phyloP scores from a whole-genome alignment of 1,284 basidiomycete genomes.

The Puccinia brachypodii region DNA sequence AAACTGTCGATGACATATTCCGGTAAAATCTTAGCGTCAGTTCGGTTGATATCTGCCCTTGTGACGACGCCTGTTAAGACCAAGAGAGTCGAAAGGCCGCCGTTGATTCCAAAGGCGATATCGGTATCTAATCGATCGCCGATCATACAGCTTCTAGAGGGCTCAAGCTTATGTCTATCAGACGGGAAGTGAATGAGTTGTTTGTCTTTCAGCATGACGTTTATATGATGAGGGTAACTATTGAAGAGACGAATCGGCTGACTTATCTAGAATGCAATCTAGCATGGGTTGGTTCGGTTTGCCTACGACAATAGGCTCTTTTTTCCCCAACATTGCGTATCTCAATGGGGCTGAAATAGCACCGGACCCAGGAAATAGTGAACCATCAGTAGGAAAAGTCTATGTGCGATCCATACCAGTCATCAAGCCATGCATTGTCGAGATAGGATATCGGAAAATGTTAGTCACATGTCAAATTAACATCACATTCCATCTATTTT shows the following conservation, averaged over 20 bases:
- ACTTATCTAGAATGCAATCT: constrained; percentile 95
- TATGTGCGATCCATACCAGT: background rate
- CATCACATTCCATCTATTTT: background rate
- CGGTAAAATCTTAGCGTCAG: constrained; percentile 72
- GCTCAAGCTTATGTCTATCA: constrained; percentile 77
- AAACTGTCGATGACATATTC: constrained; percentile 76
- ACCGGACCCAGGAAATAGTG: constrained; percentile 63
- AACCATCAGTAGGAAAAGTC: constrained; percentile 43
- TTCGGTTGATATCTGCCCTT: constrained; percentile 69
- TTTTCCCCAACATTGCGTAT: constrained; percentile 67
- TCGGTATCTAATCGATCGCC: constrained; percentile 95
- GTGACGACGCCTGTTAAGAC: constrained; percentile 94
- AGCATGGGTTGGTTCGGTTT: constrained; percentile 91
- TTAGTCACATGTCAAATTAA: background rate
- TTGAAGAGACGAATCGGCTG: constrained; percentile 54
- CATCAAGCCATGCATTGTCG: no score
- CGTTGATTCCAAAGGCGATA: constrained; percentile 83
- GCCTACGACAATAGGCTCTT: constrained; percentile 74
- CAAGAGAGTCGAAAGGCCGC: constrained; percentile 80
- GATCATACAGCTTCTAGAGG: constrained; percentile 82
- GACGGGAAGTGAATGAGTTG: background rate
- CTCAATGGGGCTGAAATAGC: constrained; percentile 78
- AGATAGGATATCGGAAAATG: background rate
- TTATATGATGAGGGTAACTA: background rate
- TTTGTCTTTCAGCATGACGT: background rate